Conservation (phyloP, 768 basidiomycete species). For the Candolleomyces aberdarensis region DNA sequence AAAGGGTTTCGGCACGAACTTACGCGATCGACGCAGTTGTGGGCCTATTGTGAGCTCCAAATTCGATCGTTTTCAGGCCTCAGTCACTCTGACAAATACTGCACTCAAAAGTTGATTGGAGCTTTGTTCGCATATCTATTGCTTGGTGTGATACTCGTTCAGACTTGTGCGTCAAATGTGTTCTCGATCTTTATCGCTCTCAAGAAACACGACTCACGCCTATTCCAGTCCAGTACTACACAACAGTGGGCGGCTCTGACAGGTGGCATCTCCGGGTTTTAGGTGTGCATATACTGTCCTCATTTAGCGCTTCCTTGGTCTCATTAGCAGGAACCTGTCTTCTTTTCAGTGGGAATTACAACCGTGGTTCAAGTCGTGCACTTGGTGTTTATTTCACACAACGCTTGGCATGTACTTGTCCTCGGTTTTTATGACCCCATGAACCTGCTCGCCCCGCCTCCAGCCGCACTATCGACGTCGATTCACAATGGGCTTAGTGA, state of each 20-base stretch:
- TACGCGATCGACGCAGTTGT: too few species aligned
- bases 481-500: background rate
- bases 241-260: too few species aligned
- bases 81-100: background rate
- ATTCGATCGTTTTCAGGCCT: too few species aligned
- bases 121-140: background rate
- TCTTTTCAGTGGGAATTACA: background rate
- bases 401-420: background rate
- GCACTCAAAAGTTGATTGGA: background rate
- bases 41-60: too few species aligned
- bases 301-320: background rate
- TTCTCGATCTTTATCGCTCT: background rate
- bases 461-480: background rate
- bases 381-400: background rate
- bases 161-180: background rate
- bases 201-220: background rate
- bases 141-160: background rate
- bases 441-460: background rate
- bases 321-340: background rate
- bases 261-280: too few species aligned
- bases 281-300: too few species aligned
- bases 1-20: too few species aligned
- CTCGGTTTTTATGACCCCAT: background rate
- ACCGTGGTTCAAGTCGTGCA: background rate
- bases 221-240: background rate